Conservation (phyloP, 208 protist genomes). For the Acanthamoeba sp. region DNA sequence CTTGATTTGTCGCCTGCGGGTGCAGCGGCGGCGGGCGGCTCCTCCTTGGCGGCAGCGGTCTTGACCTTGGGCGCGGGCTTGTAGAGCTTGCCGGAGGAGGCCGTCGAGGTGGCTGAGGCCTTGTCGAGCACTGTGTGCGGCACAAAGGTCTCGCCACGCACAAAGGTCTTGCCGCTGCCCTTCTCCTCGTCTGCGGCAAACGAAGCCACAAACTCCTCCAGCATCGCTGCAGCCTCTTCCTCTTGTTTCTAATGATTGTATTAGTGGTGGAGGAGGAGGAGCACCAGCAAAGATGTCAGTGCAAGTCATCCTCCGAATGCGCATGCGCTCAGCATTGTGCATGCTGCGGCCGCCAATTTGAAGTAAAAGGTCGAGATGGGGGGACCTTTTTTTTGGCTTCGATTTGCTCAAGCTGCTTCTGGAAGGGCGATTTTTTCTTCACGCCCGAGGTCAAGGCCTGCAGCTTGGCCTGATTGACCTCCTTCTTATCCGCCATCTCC, state of each 20-base stretch:
- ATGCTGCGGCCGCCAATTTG: no score
- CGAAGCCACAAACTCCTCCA: conserved; percentile 44
- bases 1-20: not conserved
- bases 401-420: conserved; percentile 69
- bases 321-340: no score
- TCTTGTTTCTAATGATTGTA: conserved; percentile 9
- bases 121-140: conserved; percentile 24
- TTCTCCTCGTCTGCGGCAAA: not conserved
- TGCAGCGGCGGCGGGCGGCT: not conserved
- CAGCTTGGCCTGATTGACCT: conserved; percentile 43
- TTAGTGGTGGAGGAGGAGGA: not conserved
- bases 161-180: conserved; percentile 55
- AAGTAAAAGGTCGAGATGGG: no score
- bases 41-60: conserved; percentile 10
- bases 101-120: not conserved
- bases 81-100: conserved; percentile 10
- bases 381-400: conserved; percentile 76
- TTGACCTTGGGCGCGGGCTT: conserved; percentile 46
- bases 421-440: conserved; percentile 74
- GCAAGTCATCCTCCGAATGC: no score
- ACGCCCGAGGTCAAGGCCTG: conserved; percentile 5
- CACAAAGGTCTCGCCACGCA: conserved; percentile 54
- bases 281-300: not conserved
- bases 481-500: conserved; percentile 28
- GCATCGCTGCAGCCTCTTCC: conserved; percentile 32